A percentile compares a stretch with the other conserved stretches of the same genome.
Conservation (phyloP, 176 grass and related monocot species). For the Hyparrhenia diplandra region DNA sequence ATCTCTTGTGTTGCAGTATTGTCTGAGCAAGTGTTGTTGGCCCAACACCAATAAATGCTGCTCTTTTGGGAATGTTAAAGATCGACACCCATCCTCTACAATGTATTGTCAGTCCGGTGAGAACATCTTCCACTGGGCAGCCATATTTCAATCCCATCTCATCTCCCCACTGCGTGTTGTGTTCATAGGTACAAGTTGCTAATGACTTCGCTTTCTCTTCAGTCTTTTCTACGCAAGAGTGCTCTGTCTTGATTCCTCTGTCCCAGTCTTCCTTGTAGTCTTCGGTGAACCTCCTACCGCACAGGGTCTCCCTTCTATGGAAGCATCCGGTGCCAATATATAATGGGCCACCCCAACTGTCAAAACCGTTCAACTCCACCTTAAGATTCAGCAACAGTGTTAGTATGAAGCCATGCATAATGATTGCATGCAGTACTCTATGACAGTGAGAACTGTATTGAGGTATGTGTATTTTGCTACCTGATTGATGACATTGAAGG, state of each 20-base stretch:
- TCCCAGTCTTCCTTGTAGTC: slow-evolving; percentile 56
- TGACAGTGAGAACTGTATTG: not conserved
- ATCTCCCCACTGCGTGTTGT: slow-evolving; percentile 61
- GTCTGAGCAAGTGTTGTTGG: slow-evolving; percentile 58
- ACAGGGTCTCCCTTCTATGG: slow-evolving; percentile 70
- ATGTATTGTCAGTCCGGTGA: slow-evolving; percentile 69
- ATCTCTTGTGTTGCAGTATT: slow-evolving; percentile 85
- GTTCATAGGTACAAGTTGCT: slow-evolving; percentile 54
- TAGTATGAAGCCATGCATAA: not conserved
- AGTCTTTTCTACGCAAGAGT: too few species aligned
- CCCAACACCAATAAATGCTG: slow-evolving; percentile 58
- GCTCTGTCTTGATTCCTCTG: slow-evolving; percentile 14
- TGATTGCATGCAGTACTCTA: not conserved
- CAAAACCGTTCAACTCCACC: slow-evolving; percentile 43
- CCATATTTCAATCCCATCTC: slow-evolving; percentile 77
- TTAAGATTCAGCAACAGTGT: slow-evolving; percentile 45
- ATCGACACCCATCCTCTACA: slow-evolving; percentile 79
- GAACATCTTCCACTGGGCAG: slow-evolving; percentile 61
- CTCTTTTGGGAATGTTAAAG: not conserved
- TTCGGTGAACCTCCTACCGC: slow-evolving; percentile 49
- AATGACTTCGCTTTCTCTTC: slow-evolving; percentile 51
- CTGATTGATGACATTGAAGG: slow-evolving; percentile 33
- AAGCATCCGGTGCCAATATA: slow-evolving; percentile 78
- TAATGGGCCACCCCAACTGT: slow-evolving; percentile 49
- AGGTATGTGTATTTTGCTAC: slow-evolving; percentile 33